Percentiles rank a stretch among this genome's conserved stretches.
These are phyloP conservation scores for Talaromyces sp. DNA, from an alignment of 2,329 filamentous ascomycete species.

Conservation along the genomic window DNA sequence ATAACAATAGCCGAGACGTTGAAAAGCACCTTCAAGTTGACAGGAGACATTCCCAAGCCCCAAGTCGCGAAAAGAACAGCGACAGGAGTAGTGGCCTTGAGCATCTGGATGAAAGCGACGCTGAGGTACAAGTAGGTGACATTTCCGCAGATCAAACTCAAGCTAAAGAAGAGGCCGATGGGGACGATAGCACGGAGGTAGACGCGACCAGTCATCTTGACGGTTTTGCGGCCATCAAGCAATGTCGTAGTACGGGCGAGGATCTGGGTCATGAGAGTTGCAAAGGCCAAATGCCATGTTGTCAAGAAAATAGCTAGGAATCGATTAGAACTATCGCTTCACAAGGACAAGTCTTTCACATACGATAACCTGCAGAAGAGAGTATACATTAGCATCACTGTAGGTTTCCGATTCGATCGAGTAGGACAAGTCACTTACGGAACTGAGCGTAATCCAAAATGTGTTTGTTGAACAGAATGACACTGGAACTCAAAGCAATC, in stretches of 20 bases:
- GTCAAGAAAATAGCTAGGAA: slow-evolving; percentile 61
- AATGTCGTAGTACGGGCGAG: slow-evolving; percentile 83
- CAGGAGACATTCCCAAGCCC: slow-evolving; percentile 75
- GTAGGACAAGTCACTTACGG: slow-evolving; percentile 51
- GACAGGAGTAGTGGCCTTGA: slow-evolving; percentile 96
- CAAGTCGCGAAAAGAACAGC: slow-evolving; percentile 87
- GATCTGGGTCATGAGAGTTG: slow-evolving; percentile 89
- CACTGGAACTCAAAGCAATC: slow-evolving; percentile 87
- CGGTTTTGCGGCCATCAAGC: slow-evolving; percentile 88
- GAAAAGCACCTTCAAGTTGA: slow-evolving; percentile 78
- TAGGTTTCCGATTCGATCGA: not conserved
- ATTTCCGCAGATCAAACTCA: slow-evolving; percentile 95
- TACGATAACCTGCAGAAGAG: slow-evolving; percentile 41
- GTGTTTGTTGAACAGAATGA: slow-evolving; percentile 99
- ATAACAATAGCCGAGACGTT: slow-evolving; percentile 94
- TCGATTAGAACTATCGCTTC: slow-evolving; percentile 17
- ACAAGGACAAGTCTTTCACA: slow-evolving; percentile 19
- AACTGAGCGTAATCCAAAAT: slow-evolving; percentile 82
- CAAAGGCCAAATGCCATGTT: slow-evolving; percentile 92
- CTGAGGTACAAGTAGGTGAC: slow-evolving; percentile 91
- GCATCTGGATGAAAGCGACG: slow-evolving; percentile 98
- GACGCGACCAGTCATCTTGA: slow-evolving; percentile 93
- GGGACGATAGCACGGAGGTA: slow-evolving; percentile 92
- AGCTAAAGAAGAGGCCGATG: slow-evolving; percentile 91
- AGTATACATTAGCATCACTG: slow-evolving; percentile 12